phyloP scores from a whole-genome alignment of 129 eudicot genomes.

The Kitagawia praeruptora region DNA sequence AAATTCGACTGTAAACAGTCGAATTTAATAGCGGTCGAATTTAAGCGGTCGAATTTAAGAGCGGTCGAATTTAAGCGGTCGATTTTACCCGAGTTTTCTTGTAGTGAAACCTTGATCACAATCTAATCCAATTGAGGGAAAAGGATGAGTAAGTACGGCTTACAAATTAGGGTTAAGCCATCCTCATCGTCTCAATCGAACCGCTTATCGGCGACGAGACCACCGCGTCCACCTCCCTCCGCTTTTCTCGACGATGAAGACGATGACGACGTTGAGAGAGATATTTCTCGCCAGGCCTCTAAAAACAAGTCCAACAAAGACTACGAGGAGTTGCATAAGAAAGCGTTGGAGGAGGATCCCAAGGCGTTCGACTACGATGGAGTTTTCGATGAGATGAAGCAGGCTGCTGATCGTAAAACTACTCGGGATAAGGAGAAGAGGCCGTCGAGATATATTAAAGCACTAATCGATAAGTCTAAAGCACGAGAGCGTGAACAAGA shows the following conservation, averaged over 20 bases:
- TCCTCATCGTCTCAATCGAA: slow-evolving; percentile 59
- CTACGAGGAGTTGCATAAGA: slow-evolving; percentile 88
- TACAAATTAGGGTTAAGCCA: slow-evolving; percentile 65
- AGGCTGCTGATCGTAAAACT: slow-evolving; percentile 51
- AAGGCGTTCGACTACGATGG: slow-evolving; percentile 85
- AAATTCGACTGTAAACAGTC: too few species aligned
- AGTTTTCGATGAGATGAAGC: slow-evolving; percentile 79
- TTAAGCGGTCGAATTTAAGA: too few species aligned
- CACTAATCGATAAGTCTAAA: slow-evolving; percentile 62
- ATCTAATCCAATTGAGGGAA: neutral
- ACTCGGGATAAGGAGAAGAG: slow-evolving; percentile 63
- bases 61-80: too few species aligned
- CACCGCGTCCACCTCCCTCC: slow-evolving; percentile 39
- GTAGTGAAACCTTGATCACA: too few species aligned
- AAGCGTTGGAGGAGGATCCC: slow-evolving; percentile 93
- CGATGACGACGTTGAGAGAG: slow-evolving; percentile 73
- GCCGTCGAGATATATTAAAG: slow-evolving; percentile 79
- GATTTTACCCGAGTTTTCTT: too few species aligned
- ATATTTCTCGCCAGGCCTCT: slow-evolving; percentile 81
- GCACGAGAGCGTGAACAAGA: slow-evolving; percentile 83
- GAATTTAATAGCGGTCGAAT: too few species aligned
- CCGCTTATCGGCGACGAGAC: slow-evolving; percentile 30
- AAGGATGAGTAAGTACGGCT: slow-evolving; percentile 45
- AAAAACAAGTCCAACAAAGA: slow-evolving; percentile 81
- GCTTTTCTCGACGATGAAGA: slow-evolving; percentile 61